phyloP scores from a whole-genome alignment of 2,329 filamentous ascomycete genomes.

The Chrysoporthe cubensis region DNA sequence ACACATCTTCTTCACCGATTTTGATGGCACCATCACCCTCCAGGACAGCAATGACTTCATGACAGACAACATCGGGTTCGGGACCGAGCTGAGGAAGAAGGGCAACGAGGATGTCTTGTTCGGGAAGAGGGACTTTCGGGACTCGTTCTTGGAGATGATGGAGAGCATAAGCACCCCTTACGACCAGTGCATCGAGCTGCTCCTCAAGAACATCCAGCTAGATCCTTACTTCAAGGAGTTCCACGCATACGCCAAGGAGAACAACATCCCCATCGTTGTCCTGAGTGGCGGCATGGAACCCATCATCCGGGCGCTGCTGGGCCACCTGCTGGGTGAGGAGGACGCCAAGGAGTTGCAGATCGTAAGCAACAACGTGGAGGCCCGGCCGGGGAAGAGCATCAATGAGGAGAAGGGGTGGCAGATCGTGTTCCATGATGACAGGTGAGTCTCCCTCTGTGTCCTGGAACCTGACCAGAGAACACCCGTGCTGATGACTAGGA shows the following conservation, averaged over 20 bases:
- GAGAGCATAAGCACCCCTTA: conserved; percentile 82
- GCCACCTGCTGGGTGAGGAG: conserved; percentile 76
- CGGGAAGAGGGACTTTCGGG: conserved; percentile 74
- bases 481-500: neutral
- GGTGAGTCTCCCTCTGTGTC: conserved; percentile 48
- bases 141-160: conserved; percentile 90
- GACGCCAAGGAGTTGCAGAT: conserved; percentile 81
- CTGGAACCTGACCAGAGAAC: neutral
- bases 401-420: conserved; percentile 84
- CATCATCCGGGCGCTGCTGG: conserved; percentile 82
- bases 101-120: conserved; percentile 79
- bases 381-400: conserved; percentile 68
- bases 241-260: conserved; percentile 76
- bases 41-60: conserved; percentile 70
- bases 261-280: conserved; percentile 91
- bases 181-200: conserved; percentile 76
- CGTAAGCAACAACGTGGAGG: conserved; percentile 80
- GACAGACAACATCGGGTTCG: conserved; percentile 93
- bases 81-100: conserved; percentile 68
- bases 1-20: conserved; percentile 98
- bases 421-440: conserved; percentile 87
- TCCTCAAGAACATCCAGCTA: conserved; percentile 82
- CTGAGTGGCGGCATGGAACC: conserved; percentile 92
- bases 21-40: conserved; percentile 91
- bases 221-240: conserved; percentile 90